These are phyloP conservation scores for Rhizopus arrhizus DNA, from an alignment of 371 early-diverging fungal genomes.

Conservation along the genomic window DNA sequence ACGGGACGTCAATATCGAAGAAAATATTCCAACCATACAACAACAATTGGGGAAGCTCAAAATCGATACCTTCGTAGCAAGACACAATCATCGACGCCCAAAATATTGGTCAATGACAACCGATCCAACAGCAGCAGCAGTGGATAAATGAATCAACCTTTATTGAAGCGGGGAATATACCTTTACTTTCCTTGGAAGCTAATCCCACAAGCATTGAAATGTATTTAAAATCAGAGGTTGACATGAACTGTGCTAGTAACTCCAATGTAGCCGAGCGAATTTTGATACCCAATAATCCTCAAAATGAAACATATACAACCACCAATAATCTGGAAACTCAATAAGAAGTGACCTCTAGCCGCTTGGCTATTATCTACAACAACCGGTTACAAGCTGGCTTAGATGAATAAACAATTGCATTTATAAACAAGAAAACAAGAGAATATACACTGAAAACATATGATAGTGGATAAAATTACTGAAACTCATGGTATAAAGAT, in stretches of 20 bases:
- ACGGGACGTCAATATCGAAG: slow-evolving; percentile 4
- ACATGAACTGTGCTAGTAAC: slow-evolving; percentile 15
- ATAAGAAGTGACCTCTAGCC: neutral
- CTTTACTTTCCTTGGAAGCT: slow-evolving; percentile 36
- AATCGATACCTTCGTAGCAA: slow-evolving; percentile 33
- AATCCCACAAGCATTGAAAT: slow-evolving; percentile 22
- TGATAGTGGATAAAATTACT: no score
- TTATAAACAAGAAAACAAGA: no score
- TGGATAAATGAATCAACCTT: slow-evolving; percentile 31
- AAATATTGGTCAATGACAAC: slow-evolving; percentile 22
- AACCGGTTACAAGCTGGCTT: no score
- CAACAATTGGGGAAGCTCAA: neutral
- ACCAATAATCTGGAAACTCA: no score
- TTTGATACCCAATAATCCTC: slow-evolving; percentile 20
- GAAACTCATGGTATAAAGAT: no score
- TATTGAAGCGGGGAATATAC: slow-evolving; percentile 20
- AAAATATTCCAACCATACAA: slow-evolving; percentile 7
- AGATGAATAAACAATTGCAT: no score
- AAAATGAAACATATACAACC: neutral
- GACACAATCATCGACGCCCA: slow-evolving; percentile 13
- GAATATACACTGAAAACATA: no score
- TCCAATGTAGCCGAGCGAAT: slow-evolving; percentile 25
- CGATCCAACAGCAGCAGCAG: slow-evolving; percentile 26
- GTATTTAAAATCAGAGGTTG: slow-evolving; percentile 18
- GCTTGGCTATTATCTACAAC: neutral